Percentiles rank a stretch among this genome's conserved stretches.
Evolutionary conservation across 306 rosid species (phyloP).

Genomic region (Fragaria vesca): DNA sequence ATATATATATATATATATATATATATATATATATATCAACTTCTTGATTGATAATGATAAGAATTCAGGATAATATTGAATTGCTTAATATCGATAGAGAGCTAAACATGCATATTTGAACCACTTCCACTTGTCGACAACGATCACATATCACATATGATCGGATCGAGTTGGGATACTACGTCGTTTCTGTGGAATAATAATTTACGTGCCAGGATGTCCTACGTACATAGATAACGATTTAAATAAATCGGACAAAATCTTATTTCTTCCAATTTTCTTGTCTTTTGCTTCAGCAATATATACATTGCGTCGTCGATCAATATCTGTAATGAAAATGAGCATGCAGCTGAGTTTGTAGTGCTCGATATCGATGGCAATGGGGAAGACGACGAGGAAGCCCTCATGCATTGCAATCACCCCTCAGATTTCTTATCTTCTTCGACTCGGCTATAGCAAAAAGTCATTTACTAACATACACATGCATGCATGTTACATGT

Average conservation of each 20-base stretch:
- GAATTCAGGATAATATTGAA: neutral
- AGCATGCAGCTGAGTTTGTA: neutral
- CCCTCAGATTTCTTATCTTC: conserved; percentile 26
- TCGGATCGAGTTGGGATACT: conserved; percentile 45
- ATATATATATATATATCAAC: neutral
- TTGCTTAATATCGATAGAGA: conserved; percentile 24
- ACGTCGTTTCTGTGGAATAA: conserved; percentile 18
- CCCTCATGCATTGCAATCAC: conserved; percentile 4
- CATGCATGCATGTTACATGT: conserved; percentile 1
- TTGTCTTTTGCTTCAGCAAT: conserved; percentile 62
- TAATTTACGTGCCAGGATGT: conserved; percentile 56
- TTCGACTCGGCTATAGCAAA: neutral
- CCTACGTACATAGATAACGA: conserved; percentile 39
- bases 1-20: too few relatives aligned
- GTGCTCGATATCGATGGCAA: conserved; percentile 3
- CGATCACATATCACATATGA: conserved; percentile 20
- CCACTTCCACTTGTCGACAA: conserved; percentile 32
- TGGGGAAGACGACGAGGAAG: conserved; percentile 22
- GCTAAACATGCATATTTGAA: neutral
- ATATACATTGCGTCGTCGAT: conserved; percentile 14
- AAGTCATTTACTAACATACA: neutral
- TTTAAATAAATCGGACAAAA: conserved; percentile 43
- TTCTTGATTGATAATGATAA: conserved; percentile 33
- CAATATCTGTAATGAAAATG: neutral
- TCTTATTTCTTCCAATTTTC: conserved; percentile 54